These are phyloP conservation scores for Striga asiatica DNA, from an alignment of 257 asterid species.

Conservation along the genomic window DNA sequence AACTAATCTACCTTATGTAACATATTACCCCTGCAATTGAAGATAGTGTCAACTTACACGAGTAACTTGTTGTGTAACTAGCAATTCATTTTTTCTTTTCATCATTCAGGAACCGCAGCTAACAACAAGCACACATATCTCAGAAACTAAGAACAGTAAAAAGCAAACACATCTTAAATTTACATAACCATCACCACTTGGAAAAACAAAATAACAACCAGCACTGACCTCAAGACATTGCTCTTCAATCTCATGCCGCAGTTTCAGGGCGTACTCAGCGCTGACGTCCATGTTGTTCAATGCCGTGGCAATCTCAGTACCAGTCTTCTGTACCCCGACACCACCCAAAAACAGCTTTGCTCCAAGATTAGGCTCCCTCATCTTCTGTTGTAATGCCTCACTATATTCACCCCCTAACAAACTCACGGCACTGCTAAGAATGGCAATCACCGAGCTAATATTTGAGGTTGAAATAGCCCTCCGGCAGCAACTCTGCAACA, in stretches of 20 bases:
- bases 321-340: conserved; percentile 80
- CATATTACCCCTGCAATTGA: neutral
- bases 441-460: conserved; percentile 76
- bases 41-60: neutral
- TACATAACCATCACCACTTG: neutral
- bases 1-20: neutral
- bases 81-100: neutral
- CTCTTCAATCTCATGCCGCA: conserved; percentile 88
- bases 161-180: neutral
- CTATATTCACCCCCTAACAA: conserved; percentile 73
- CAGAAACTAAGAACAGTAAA: conserved; percentile 4
- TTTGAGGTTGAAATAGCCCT: conserved; percentile 84
- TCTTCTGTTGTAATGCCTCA: conserved; percentile 88
- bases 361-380: conserved; percentile 82
- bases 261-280: conserved; percentile 78
- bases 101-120: conserved; percentile 1
- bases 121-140: neutral
- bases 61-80: neutral
- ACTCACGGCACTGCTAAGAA: conserved; percentile 78
- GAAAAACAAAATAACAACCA: neutral
- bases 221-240: conserved; percentile 67
- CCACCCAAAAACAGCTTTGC: conserved; percentile 86
- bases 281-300: conserved; percentile 92
- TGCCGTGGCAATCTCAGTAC: conserved; percentile 78
- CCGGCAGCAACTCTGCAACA: conserved; percentile 90